A percentile compares a stretch with the other conserved stretches of the same genome.
Evolutionary conservation across 2,329 filamentous ascomycete genomes (phyloP).

Genomic region (Leptographium wingfieldii): DNA sequence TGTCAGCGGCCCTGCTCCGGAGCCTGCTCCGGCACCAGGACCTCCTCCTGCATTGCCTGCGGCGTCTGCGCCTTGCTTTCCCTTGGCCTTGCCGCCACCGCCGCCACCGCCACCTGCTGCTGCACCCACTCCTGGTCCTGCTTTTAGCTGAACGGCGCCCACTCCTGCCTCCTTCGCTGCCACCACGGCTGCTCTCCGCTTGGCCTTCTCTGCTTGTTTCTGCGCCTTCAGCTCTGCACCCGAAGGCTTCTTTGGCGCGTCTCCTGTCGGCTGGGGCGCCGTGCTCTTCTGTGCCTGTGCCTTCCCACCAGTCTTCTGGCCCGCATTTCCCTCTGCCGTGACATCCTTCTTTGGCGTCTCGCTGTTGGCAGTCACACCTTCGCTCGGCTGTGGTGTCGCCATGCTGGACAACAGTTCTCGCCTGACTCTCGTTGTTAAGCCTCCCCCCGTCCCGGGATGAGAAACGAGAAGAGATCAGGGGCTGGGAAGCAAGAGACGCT

Average conservation of each 20-base stretch:
- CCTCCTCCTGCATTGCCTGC: not conserved
- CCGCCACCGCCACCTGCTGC: slow-evolving; percentile 16
- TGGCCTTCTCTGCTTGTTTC: slow-evolving; percentile 84
- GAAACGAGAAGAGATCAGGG: not conserved
- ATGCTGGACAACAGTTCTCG: not conserved
- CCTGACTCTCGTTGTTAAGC: not conserved
- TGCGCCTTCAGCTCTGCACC: slow-evolving; percentile 76
- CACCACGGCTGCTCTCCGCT: slow-evolving; percentile 63
- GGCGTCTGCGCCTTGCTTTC: not conserved
- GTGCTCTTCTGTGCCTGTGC: not conserved
- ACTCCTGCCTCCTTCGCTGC: slow-evolving; percentile 33
- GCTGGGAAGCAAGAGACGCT: not conserved
- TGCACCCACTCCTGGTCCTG: slow-evolving; percentile 29
- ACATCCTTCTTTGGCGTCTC: not conserved
- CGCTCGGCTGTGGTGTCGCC: not conserved
- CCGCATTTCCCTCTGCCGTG: not conserved
- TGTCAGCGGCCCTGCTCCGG: not conserved
- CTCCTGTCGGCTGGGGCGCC: not conserved
- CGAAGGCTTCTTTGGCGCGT: slow-evolving; percentile 42
- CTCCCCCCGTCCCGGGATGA: not conserved
- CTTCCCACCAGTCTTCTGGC: not conserved
- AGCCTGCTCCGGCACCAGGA: not conserved
- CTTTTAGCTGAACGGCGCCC: slow-evolving; percentile 29
- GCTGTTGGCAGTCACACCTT: not conserved
- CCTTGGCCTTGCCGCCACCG: slow-evolving; percentile 6